These are phyloP conservation scores for Chaetomium olivaceum DNA, from an alignment of 2,329 filamentous ascomycete genomes.

Conservation along the genomic window DNA sequence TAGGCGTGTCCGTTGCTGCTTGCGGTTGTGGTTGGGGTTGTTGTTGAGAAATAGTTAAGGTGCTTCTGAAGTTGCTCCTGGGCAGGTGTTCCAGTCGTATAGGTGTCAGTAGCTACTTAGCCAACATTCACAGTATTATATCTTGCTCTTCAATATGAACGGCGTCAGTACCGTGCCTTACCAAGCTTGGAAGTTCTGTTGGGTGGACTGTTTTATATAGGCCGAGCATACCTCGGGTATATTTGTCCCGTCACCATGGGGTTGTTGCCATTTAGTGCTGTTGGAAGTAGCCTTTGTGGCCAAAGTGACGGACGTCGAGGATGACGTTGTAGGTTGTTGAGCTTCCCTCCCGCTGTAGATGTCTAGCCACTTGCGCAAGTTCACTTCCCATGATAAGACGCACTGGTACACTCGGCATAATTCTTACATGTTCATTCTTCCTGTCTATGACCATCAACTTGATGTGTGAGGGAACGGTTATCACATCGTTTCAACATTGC, in stretches of 20 bases:
- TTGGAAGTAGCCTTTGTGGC: background rate
- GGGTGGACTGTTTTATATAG: background rate
- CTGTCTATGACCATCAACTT: background rate
- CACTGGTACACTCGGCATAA: background rate
- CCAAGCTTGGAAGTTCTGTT: background rate
- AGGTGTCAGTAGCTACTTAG: background rate
- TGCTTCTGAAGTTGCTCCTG: background rate
- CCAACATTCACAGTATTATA: background rate
- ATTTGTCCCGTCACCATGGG: background rate
- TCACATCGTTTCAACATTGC: too few species aligned
- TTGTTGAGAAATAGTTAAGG: background rate
- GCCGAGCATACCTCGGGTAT: background rate
- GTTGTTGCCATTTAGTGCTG: background rate
- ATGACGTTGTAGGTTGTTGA: background rate
- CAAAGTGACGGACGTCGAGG: background rate
- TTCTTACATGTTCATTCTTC: background rate
- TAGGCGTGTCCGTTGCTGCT: background rate
- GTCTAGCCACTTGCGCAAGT: background rate
- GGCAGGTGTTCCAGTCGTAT: background rate
- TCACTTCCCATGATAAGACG: background rate
- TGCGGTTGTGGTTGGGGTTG: background rate
- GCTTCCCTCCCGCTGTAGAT: background rate
- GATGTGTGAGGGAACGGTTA: too few species aligned
- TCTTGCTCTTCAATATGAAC: background rate
- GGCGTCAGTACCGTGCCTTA: background rate